Evolutionary conservation across 2,329 filamentous ascomycete genomes (phyloP).

Genomic region (Botrytis fabae): DNA sequence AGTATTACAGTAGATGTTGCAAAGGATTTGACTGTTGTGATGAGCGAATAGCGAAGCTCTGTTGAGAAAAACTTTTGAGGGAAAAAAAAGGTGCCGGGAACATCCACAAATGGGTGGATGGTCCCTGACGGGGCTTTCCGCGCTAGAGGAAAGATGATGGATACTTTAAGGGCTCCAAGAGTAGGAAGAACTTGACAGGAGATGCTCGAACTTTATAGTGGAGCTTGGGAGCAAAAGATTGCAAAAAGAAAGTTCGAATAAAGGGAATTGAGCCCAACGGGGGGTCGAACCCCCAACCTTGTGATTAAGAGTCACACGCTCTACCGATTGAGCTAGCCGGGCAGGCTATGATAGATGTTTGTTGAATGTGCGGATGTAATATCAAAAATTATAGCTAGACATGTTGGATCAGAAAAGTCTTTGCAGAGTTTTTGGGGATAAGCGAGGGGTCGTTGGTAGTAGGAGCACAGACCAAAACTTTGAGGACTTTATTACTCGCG

Average conservation of each 20-base stretch:
- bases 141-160: not conserved
- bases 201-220: not conserved
- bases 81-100: not conserved
- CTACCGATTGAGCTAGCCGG: conserved; percentile 41
- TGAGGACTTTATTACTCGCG: not conserved
- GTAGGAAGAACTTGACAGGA: not conserved
- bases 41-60: not conserved
- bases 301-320: conserved; percentile 39
- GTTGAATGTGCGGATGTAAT: accelerated
- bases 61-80: not conserved
- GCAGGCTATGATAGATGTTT: conserved; percentile 23
- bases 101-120: conserved; percentile 10
- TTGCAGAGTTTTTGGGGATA: conserved; percentile 5
- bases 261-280: conserved; percentile 19
- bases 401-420: not conserved
- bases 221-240: not conserved
- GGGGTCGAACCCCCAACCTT: conserved; percentile 22
- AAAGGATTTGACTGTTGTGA: accelerated
- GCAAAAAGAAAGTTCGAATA: not conserved
- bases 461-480: not conserved
- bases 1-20: accelerated
- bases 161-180: not conserved
- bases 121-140: not conserved
- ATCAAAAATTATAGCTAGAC: not conserved
- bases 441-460: not conserved